Evolutionary conservation across 2,329 filamentous ascomycete genomes (phyloP).

Genomic region (Colletotrichum falcatum): DNA sequence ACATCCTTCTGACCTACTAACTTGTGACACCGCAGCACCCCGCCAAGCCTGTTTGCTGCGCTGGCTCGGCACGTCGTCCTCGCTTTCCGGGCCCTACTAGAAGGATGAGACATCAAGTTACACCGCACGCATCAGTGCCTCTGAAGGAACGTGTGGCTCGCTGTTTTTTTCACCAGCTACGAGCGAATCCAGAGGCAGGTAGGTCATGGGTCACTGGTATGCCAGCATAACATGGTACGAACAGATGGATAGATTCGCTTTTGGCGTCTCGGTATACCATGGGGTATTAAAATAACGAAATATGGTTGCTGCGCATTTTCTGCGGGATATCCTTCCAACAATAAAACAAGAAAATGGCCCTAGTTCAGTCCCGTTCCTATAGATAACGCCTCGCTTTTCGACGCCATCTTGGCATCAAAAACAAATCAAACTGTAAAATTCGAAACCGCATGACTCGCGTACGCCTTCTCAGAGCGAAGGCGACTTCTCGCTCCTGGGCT

Average conservation of each 20-base stretch:
- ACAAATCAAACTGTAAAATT: slow-evolving; percentile 27
- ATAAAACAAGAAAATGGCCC: slow-evolving; percentile 9
- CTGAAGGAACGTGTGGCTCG: not conserved
- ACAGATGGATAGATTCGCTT: slow-evolving; percentile 19
- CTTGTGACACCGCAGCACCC: slow-evolving; percentile 32
- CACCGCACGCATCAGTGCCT: slow-evolving; percentile 5
- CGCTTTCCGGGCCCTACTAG: slow-evolving; percentile 1
- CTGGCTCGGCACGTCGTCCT: slow-evolving; percentile 6
- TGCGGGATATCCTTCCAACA: slow-evolving; percentile 39
- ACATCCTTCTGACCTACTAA: slow-evolving; percentile 4
- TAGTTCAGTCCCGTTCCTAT: slow-evolving; percentile 33
- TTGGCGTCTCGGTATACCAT: slow-evolving; percentile 31
- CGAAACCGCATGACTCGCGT: slow-evolving; percentile 14
- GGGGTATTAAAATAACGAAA: slow-evolving; percentile 39
- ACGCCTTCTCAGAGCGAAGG: slow-evolving; percentile 16
- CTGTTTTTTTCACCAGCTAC: not conserved
- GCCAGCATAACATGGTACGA: not conserved
- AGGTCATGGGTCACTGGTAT: not conserved
- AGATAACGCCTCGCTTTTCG: slow-evolving; percentile 37
- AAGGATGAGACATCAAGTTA: slow-evolving; percentile 28
- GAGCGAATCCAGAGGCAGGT: not conserved
- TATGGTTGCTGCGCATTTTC: slow-evolving; percentile 32
- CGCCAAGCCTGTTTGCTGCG: slow-evolving; percentile 25
- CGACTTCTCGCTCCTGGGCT: slow-evolving; percentile 38
- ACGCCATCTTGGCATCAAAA: slow-evolving; percentile 9